Evolutionary conservation across 2,329 filamentous ascomycete genomes (phyloP), one percentile per base, ranked within the genome.

Genomic region (Corynespora cassiicola): DNA sequence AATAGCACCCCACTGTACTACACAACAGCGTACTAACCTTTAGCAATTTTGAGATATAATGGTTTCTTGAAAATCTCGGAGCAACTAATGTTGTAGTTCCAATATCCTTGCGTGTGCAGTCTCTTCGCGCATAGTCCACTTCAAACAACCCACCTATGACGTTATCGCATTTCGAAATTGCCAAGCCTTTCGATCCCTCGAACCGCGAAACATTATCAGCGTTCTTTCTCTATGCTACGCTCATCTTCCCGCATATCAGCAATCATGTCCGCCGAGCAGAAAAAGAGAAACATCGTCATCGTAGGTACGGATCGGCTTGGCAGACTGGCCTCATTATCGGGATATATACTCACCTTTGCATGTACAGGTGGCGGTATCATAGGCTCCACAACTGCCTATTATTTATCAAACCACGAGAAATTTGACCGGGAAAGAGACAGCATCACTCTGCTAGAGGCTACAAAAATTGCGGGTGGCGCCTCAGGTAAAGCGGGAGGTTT

Each of bases 401-500:
- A 85, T 63, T 76, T 97, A 27, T 94, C 90, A 2, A 85, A 88
- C 49, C 91, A 97, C 66, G 84, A 88, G 18, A 84, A 80, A 19
- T 97, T 88, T 73, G 79, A 94, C 65, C 83, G 85, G 26, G 70
- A 79, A 15, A 80, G 81, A 36, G 88, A 96, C 66, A 85, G 77
- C 36, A 86, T 97, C 57, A 95, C 88, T 1, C 76, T 99, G 19
- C 78, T 97, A 37, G 94, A 99, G 75, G 90, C 94, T 1, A 84
- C 84, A 3, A 78, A 84, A 28, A 85, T 97, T 50, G 94, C 94
- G 6, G 83, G 89, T n/a, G 92, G 88, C 16, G 92, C 94, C 23
- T 96, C 90, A 7, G 94, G 94, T 25, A 97, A 96, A 72, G 92
- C 94, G 0, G 94, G 94, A 11, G 94, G 94, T 1, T 77, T 99